These are phyloP conservation scores for Lentinula sp. DNA, from an alignment of 768 basidiomycete genomes.

Conservation along the genomic window DNA sequence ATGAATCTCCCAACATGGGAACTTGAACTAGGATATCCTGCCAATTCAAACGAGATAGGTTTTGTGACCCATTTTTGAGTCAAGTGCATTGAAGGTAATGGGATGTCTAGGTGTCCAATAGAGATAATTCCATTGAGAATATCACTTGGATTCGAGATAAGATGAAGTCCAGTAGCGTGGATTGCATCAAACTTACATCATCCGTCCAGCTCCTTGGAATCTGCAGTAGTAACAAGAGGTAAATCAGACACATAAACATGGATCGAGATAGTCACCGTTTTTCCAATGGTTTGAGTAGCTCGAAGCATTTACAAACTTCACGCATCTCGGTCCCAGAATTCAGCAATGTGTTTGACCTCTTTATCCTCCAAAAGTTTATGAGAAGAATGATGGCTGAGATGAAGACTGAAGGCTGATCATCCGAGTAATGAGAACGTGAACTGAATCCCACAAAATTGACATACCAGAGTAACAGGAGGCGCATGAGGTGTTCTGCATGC, in stretches of 20 bases:
- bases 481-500: constrained; percentile 14
- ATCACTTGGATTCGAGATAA: neutral
- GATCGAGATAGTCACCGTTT: neutral
- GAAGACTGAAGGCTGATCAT: constrained; percentile 18
- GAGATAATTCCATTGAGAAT: neutral
- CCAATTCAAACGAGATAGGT: neutral
- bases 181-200: constrained; percentile 30
- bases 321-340: constrained; percentile 40
- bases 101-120: neutral
- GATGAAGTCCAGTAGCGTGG: neutral
- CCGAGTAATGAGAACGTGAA: neutral
- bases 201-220: constrained; percentile 40
- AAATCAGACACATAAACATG: neutral
- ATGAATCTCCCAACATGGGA: neutral
- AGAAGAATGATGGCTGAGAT: constrained; percentile 39
- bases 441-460: neutral
- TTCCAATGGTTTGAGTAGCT: neutral
- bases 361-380: constrained; percentile 41
- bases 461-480: constrained; percentile 1
- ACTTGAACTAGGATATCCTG: neutral
- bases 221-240: constrained; percentile 16
- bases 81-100: neutral
- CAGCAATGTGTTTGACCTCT: constrained; percentile 28
- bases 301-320: constrained; percentile 42
- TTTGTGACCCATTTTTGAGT: neutral